Base-by-base conservation (phyloP, 1,139 yeast species). In the Hyphopichia pseudoburtonii region DNA sequence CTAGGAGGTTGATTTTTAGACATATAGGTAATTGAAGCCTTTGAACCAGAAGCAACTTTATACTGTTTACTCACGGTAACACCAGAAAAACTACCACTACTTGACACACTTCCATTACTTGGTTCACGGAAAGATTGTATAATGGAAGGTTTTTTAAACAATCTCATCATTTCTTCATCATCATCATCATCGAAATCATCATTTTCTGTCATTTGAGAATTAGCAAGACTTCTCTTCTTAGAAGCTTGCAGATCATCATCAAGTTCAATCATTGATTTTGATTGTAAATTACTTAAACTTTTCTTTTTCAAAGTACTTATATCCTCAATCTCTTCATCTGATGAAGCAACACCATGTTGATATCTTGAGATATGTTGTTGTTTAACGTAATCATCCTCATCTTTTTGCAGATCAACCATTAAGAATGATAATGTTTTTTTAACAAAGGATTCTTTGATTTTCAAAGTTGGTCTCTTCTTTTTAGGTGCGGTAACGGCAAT, bases 351-450 rank as follows among this genome's bases (percentile, higher is more conserved):
- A 3, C 69, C 71, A 53, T 73, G 68, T 43, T 72, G 77, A 18
- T 47, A 40, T 16, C 55, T 57, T 1, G 78, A 64, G 3, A 60
- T 44, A 28, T 46, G 44, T 41, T 67, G 72, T 28, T 62, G 55
- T 32, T 48, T 46, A 12, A 66, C 70, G 43, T 70, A 64, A 15
- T 56, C 56, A 30, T 48, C 43, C 34, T 62, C 62, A 30, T 64
- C 60, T 14, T 61, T 62, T 17, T 57, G 56, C 2, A 57, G 70
- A n/a, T 53, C 63, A 17, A 68, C 65, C 27, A 62, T 64, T 38
- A 82, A 67, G 52, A 83, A 85, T 0, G 90, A 82, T 34, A 85
- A 65, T 45, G 80, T 80, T 41, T 72, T 73, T 37, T 80, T 80
- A 8, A 85, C 84, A 51, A 78, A 81, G 1, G 76, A 77, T 46